phyloP scores from a whole-genome alignment of 129 eudicot genomes.

The Rutidosis leptorrhynchoides region DNA sequence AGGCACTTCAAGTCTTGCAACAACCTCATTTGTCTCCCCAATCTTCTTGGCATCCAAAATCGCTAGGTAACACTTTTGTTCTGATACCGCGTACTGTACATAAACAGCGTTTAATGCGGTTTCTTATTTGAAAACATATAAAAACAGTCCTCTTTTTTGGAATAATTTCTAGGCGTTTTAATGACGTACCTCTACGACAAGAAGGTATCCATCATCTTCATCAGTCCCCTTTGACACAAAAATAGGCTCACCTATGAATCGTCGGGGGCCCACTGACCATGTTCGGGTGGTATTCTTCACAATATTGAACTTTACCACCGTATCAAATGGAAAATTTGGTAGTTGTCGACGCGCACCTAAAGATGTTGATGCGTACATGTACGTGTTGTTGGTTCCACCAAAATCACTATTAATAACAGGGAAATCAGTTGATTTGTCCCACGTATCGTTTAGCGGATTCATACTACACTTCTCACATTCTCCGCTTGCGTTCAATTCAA shows the following conservation, averaged over 20 bases:
- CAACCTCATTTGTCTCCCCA: conserved; percentile 57
- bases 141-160: background rate
- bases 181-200: conserved; percentile 74
- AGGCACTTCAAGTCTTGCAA: conserved; percentile 88
- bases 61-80: conserved; percentile 60
- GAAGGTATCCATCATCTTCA: conserved; percentile 91
- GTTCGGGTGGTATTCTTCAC: conserved; percentile 33
- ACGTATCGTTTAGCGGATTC: conserved; percentile 42
- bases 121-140: background rate
- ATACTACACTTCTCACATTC: conserved; percentile 46
- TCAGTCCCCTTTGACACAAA: conserved; percentile 52
- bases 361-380: conserved; percentile 68
- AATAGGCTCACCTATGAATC: conserved; percentile 88
- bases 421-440: conserved; percentile 69
- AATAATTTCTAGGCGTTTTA: background rate
- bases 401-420: conserved; percentile 60
- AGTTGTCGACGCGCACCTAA: conserved; percentile 60
- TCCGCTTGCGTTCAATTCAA: conserved; percentile 44
- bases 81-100: conserved; percentile 83
- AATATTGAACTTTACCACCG: conserved; percentile 62
- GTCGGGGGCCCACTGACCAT: conserved; percentile 63
- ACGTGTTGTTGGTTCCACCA: conserved; percentile 52
- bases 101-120: background rate
- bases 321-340: conserved; percentile 84
- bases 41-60: conserved; percentile 60